Percentiles rank a stretch among this genome's conserved stretches.
Conservation (phyloP, 2,329 filamentous ascomycete genomes). For the Fusarium dimerum region DNA sequence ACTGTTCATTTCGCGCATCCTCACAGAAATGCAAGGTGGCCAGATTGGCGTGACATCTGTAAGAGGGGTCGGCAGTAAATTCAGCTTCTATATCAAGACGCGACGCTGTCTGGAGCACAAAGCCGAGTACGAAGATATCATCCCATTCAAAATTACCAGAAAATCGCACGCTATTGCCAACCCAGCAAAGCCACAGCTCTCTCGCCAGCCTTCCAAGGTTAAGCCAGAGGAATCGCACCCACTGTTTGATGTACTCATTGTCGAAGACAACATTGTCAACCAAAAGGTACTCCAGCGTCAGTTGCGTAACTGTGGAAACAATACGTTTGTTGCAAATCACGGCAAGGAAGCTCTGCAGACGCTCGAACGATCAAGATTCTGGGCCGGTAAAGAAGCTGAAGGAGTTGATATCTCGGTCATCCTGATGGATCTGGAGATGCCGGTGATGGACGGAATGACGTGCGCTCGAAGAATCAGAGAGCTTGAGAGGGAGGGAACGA, state of each 20-base stretch:
- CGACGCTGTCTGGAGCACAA: constrained; percentile 53
- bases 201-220: constrained; percentile 15
- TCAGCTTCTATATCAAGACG: constrained; percentile 75
- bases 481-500: constrained; percentile 62
- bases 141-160: constrained; percentile 37
- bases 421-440: constrained; percentile 83
- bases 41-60: constrained; percentile 73
- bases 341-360: constrained; percentile 63
- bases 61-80: constrained; percentile 69
- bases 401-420: constrained; percentile 64
- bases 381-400: constrained; percentile 48
- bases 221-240: constrained; percentile 26
- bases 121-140: constrained; percentile 38
- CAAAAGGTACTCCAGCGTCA: constrained; percentile 65
- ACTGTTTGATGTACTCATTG: constrained; percentile 60
- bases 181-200: constrained; percentile 17
- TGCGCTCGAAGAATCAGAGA: constrained; percentile 70
- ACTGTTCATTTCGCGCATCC: constrained; percentile 73
- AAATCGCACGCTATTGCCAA: constrained; percentile 26
- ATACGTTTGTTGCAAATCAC: constrained; percentile 64
- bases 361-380: constrained; percentile 57
- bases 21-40: constrained; percentile 76
- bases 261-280: constrained; percentile 70
- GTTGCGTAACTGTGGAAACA: constrained; percentile 60
- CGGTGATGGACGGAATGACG: constrained; percentile 78